A percentile compares a stretch with the other conserved stretches of the same genome.
Evolutionary conservation across 805 yeast species (phyloP).

Genomic region (Ogataea trehalophila): DNA sequence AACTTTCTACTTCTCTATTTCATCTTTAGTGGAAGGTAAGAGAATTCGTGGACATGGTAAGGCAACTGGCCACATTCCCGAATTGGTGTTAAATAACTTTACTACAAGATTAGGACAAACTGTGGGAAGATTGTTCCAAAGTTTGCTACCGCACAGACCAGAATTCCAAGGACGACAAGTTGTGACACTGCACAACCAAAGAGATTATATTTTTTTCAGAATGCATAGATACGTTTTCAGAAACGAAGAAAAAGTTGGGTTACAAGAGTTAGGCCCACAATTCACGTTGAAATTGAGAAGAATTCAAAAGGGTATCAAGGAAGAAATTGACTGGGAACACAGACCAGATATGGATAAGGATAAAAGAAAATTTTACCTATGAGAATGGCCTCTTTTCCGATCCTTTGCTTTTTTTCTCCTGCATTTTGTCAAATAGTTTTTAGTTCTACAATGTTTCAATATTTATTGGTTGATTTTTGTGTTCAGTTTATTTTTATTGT

Average conservation of each 20-base stretch:
- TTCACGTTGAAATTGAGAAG: conserved; percentile 86
- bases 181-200: conserved; percentile 90
- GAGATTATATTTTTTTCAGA: conserved; percentile 93
- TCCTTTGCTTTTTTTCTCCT: background rate
- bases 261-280: conserved; percentile 96
- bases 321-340: conserved; percentile 95
- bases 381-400: conserved; percentile 9
- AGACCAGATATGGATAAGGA: conserved; percentile 95
- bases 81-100: conserved; percentile 86
- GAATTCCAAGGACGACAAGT: conserved; percentile 96
- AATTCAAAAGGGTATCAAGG: conserved; percentile 85
- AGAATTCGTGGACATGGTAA: conserved; percentile 83
- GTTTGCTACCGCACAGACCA: conserved; percentile 88
- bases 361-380: conserved; percentile 85
- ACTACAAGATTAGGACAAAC: conserved; percentile 90
- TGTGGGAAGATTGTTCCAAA: conserved; percentile 86
- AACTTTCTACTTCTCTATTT: conserved; percentile 81
- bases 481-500: no score
- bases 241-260: conserved; percentile 87
- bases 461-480: no score
- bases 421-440: background rate
- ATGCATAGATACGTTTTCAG: conserved; percentile 88
- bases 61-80: conserved; percentile 89
- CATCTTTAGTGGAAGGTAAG: conserved; percentile 72
- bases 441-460: no score